A percentile compares a stretch with the other conserved stretches of the same genome.
Evolutionary conservation across 805 yeast species (phyloP).

Genomic region (Yamadazyma ubonensis): DNA sequence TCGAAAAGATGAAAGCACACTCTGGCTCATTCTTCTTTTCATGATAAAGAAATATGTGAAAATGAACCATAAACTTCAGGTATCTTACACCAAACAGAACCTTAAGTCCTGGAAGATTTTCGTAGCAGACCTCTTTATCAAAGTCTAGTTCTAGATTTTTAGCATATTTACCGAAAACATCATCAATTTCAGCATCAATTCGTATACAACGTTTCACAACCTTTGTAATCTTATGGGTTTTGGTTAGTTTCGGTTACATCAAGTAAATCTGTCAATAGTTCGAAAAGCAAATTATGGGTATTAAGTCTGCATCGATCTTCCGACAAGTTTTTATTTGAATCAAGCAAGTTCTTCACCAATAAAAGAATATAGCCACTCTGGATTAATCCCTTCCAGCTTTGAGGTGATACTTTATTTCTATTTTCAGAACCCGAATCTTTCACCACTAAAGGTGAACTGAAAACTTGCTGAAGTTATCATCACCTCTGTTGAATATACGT

Average conservation of each 20-base stretch:
- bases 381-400: neutral
- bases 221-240: neutral
- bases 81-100: neutral
- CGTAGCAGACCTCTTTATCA: no score
- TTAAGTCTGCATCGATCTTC: neutral
- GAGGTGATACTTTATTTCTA: no score
- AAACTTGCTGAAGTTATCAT: neutral
- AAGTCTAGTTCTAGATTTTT: no score
- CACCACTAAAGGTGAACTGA: neutral
- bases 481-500: neutral
- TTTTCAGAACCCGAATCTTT: neutral
- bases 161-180: neutral
- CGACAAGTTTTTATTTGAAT: neutral
- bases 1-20: neutral
- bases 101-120: no score
- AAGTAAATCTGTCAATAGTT: neutral
- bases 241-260: neutral
- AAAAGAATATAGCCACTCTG: neutral
- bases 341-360: neutral
- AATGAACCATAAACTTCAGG: neutral
- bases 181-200: neutral
- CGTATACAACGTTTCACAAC: neutral
- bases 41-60: neutral
- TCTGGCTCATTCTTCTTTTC: neutral
- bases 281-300: neutral